Evolutionary conservation across 495 filamentous ascomycete genomes (phyloP), one percentile per base, ranked within the genome.

Genomic region (Aspergillus asperescens): DNA sequence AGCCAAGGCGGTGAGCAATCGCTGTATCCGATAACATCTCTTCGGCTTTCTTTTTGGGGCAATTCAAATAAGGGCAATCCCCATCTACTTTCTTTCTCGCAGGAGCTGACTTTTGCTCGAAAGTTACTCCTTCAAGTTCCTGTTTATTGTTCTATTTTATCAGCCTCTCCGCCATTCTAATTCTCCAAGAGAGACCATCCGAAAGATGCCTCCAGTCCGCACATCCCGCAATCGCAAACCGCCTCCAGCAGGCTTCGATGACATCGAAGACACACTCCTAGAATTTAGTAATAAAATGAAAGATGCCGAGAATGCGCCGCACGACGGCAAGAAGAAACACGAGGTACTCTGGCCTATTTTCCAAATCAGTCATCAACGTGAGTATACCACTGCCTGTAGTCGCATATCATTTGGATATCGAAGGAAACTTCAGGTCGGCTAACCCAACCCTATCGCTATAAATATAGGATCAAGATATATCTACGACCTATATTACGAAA

Each of bases 201-300:
- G 58, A 46, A 79, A 37, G 22, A 96, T 99, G 93, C 92, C 93
- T 49, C 85, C 91, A 5, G 82, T 95, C 50, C 84, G 93, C 60
- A 79, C 73, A 28, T 76, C 82, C 34, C 83, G 84, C 55, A 87
- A 84, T 68, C 84, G 87, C 66, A 97, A 96, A 75, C 81, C 93
- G 52, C 93, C 93, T 34, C 93, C 93, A 32, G 90, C 86, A 15
- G 93, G 93, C 64, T 99, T 97, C 79, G 85, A 87, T 56, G 93
- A 97, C 65, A 87, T 98, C 63, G 90, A 97, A 71, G 91, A 96
- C 68, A 95, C 92, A 52, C 84, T 98, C 23, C 81, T 97, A 19
- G 87, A 96, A 58, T 98, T 97, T 72, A 77, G 77, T 69, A 96
- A 96, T 76, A 95, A 95, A 74, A 96, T 97, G 93, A 96, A 96